Base-by-base conservation (phyloP, 139 green algal species). In the Chlorella sorokiniana region DNA sequence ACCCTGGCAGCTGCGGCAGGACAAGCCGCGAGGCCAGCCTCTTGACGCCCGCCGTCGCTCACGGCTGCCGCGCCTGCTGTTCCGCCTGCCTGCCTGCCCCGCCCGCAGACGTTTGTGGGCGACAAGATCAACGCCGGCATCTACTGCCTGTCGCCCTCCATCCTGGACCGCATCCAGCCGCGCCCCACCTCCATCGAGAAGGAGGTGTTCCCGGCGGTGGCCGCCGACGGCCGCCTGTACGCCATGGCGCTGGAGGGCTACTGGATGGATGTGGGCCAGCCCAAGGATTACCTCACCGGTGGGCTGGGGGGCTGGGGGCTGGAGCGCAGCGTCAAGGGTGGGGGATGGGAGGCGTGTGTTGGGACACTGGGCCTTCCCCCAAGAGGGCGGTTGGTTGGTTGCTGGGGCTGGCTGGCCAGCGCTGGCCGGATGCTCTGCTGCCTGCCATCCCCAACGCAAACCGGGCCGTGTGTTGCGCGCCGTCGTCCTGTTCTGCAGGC, bases 41-140 rank as follows among this genome's bases (percentile, higher is more conserved):
- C n/a, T n/a, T n/a, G n/a, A n/a, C n/a, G n/a, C n/a, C n/a, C n/a
- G n/a, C n/a, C n/a, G n/a, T n/a, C n/a, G n/a, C n/a, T n/a, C n/a
- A n/a, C n/a, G n/a, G n/a, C 48, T 16, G 48, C 48, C 48, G 14
- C 48, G 16, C 48, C 48, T 56, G 11, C 14, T 56, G 16, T 56
- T 16, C 14, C 16, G 48, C 48, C 48, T 56, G 48, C 48, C 48
- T 16, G 48, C 48, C 48, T 56, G 48, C 37, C 16, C 22, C 40
- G 2, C 5, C 35, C 42, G 81, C 90, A 95, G 90, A 90, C 93
- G 42, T 99, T 99, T 93, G 96, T 99, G 40, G 96, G 96, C n/a
- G 97, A 99, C 90, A 98, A 98, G 88, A 99, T 99, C 90, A 99
- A 99, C 80, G 96, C 96, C 0, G 96, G 96, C 69, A 99, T 99